Percentiles rank a stretch among this genome's conserved stretches.
phyloP scores from a whole-genome alignment of 345 rosid species.

The Linum trigynum region DNA sequence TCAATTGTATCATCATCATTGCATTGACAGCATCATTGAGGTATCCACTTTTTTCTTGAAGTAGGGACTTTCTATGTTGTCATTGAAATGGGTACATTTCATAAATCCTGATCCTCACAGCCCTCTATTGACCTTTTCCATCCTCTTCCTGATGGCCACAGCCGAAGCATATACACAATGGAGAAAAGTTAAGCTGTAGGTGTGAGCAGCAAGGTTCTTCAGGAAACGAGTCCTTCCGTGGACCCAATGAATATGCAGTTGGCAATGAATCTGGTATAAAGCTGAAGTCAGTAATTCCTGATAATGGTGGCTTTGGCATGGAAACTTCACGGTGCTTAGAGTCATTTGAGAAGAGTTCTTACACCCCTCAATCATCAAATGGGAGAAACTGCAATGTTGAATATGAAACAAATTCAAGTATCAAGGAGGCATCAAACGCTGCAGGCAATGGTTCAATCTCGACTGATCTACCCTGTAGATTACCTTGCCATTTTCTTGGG shows the following conservation, averaged over 20 bases:
- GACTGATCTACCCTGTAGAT: conserved; percentile 8
- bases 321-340: conserved; percentile 3
- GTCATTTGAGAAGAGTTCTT: background rate
- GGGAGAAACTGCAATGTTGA: conserved; percentile 11
- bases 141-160: background rate
- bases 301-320: conserved; percentile 14
- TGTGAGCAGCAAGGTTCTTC: conserved; percentile 18
- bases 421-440: conserved; percentile 12
- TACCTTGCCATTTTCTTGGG: conserved; percentile 5
- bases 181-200: conserved; percentile 18
- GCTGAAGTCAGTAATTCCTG: conserved; percentile 7
- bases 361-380: conserved; percentile 8
- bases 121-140: conserved; percentile 1
- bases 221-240: conserved; percentile 8
- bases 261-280: conserved; percentile 15
- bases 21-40: conserved; percentile 15
- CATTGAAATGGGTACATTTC: background rate
- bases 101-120: background rate
- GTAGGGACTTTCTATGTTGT: background rate
- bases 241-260: conserved; percentile 11
- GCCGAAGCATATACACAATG: conserved; percentile 11
- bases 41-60: conserved; percentile 7
- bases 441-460: conserved; percentile 10
- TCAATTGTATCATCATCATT: conserved; percentile 19
- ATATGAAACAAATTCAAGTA: conserved; percentile 9